Evolutionary conservation across 2,329 filamentous ascomycete genomes (phyloP).

Genomic region (Fusarium napiforme): DNA sequence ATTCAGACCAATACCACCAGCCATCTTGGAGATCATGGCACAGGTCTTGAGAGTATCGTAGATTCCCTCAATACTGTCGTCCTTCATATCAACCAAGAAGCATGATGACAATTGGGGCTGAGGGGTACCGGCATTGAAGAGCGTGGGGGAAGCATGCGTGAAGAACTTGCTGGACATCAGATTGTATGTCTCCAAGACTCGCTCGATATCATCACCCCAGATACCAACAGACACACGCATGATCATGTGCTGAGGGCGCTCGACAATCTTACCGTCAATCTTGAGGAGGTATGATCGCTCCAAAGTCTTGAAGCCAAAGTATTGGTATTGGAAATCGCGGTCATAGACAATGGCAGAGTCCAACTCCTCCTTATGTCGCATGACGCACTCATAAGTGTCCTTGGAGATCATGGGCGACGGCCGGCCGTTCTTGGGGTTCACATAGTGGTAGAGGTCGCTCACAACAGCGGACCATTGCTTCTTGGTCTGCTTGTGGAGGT

Average conservation of each 20-base stretch:
- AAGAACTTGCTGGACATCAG: slow-evolving; percentile 99
- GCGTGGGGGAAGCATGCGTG: slow-evolving; percentile 95
- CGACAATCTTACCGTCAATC: slow-evolving; percentile 93
- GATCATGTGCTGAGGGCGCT: slow-evolving; percentile 98
- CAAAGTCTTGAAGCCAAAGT: slow-evolving; percentile 99
- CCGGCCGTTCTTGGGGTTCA: slow-evolving; percentile 91
- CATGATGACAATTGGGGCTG: slow-evolving; percentile 95
- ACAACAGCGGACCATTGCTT: slow-evolving; percentile 99
- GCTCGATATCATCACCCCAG: slow-evolving; percentile 94
- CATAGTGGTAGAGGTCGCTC: slow-evolving; percentile 91
- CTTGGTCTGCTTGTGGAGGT: slow-evolving; percentile 99
- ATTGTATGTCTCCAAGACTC: slow-evolving; percentile 96
- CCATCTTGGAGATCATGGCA: slow-evolving; percentile 99
- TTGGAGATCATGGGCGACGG: slow-evolving; percentile 94
- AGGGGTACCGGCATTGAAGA: slow-evolving; percentile 98
- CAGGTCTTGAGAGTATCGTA: slow-evolving; percentile 99
- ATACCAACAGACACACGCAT: slow-evolving; percentile 99
- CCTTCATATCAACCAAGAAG: slow-evolving; percentile 99
- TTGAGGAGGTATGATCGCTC: slow-evolving; percentile 98
- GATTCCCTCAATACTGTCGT: slow-evolving; percentile 98
- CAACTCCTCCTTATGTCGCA: slow-evolving; percentile 95
- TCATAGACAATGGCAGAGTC: slow-evolving; percentile 99
- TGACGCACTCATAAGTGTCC: slow-evolving; percentile 89
- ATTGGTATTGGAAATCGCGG: slow-evolving; percentile 99
- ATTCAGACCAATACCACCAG: slow-evolving; percentile 96